Percentiles rank a stretch among this genome's conserved stretches.
Conservation (phyloP, 2,329 filamentous ascomycete species). For the Cladosporium sp. region DNA sequence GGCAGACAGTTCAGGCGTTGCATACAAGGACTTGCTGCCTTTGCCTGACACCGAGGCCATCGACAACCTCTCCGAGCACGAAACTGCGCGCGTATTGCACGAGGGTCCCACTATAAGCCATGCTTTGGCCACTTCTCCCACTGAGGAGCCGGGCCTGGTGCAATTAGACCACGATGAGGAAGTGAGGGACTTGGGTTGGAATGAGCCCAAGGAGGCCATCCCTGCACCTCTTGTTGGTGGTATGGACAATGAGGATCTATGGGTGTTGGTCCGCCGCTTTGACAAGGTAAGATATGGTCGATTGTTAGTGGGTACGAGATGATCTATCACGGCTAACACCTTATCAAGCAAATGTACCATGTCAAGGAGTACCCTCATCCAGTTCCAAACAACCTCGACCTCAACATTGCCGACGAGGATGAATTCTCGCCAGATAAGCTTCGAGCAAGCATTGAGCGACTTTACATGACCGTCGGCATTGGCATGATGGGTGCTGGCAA, state of each 20-base stretch:
- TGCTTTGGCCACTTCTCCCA: constrained; percentile 42
- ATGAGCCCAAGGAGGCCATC: constrained; percentile 55
- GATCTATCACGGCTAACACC: background rate
- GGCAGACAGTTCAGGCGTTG: constrained; percentile 10
- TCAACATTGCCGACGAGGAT: constrained; percentile 77
- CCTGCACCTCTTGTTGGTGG: constrained; percentile 61
- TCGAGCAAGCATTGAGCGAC: constrained; percentile 68
- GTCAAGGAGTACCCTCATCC: constrained; percentile 63
- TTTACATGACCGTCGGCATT: constrained; percentile 76
- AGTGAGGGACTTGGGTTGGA: constrained; percentile 67
- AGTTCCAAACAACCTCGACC: constrained; percentile 66
- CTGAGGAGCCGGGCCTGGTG: constrained; percentile 45
- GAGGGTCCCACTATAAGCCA: constrained; percentile 46
- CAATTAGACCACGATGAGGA: constrained; percentile 45
- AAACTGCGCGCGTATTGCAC: constrained; percentile 29
- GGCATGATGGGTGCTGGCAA: constrained; percentile 64
- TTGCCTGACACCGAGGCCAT: constrained; percentile 29
- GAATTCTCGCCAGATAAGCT: constrained; percentile 83
- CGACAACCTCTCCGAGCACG: constrained; percentile 29
- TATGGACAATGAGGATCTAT: constrained; percentile 67
- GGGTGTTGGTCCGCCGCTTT: constrained; percentile 67
- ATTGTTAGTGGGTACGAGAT: background rate
- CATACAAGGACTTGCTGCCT: constrained; percentile 29
- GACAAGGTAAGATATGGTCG: constrained; percentile 55
- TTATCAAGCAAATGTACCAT: constrained; percentile 57